Conservation (phyloP, 2,329 filamentous ascomycete genomes). For the Dothideomycetes sp. region DNA sequence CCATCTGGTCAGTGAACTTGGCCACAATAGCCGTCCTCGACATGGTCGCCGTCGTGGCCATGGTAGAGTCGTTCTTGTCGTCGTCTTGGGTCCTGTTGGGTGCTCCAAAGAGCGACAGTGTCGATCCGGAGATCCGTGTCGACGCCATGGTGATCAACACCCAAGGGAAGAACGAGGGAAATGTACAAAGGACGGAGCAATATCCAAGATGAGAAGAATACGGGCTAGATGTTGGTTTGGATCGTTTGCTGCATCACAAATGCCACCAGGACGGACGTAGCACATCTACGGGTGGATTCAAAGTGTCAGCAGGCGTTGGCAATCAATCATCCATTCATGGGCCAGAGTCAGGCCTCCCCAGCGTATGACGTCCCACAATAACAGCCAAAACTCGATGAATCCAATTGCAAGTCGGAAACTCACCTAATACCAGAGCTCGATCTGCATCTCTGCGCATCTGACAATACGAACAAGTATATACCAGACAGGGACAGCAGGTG, state of each 20-base stretch:
- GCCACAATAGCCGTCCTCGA: slow-evolving; percentile 23
- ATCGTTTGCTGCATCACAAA: slow-evolving; percentile 12
- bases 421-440: slow-evolving; percentile 8
- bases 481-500: slow-evolving; percentile 3
- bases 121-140: slow-evolving; percentile 11
- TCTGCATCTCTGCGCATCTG: slow-evolving; percentile 10
- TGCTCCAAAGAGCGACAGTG: slow-evolving; percentile 21
- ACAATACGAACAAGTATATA: slow-evolving; percentile 7
- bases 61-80: slow-evolving; percentile 1
- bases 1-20: slow-evolving; percentile 23
- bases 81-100: slow-evolving; percentile 12
- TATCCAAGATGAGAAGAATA: background rate
- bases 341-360: slow-evolving; percentile 12
- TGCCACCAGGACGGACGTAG: slow-evolving; percentile 10
- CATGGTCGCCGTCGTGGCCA: background rate
- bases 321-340: no score
- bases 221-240: background rate
- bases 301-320: slow-evolving; percentile 11
- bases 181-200: slow-evolving; percentile 1
- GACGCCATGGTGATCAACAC: slow-evolving; percentile 12
- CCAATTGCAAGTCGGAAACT: no score
- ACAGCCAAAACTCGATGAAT: no score
- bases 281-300: slow-evolving; percentile 1
- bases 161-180: slow-evolving; percentile 6
- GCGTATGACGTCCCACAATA: slow-evolving; percentile 8